A percentile compares a stretch with the other conserved stretches of the same genome.
phyloP scores from a whole-genome alignment of 2,329 filamentous ascomycete genomes.

The Stachybotrys chlorohalonatus region DNA sequence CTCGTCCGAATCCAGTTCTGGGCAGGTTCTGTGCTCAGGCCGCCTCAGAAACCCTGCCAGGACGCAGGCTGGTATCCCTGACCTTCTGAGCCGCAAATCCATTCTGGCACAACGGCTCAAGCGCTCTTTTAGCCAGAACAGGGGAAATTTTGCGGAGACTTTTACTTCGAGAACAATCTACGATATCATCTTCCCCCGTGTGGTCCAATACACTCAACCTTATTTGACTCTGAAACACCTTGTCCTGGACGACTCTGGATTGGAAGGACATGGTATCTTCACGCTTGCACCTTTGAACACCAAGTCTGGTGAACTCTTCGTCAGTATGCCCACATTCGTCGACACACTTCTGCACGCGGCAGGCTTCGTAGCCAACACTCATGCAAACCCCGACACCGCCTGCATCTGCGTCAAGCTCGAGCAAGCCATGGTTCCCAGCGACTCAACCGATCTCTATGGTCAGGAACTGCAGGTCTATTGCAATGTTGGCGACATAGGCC shows the following conservation, averaged over 20 bases:
- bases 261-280: constrained; percentile 1
- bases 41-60: not conserved
- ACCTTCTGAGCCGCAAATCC: not conserved
- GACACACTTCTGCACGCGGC: constrained; percentile 21
- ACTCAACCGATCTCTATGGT: constrained; percentile 8
- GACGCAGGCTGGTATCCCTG: not conserved
- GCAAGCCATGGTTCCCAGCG: constrained; percentile 10
- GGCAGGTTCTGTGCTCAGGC: not conserved
- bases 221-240: constrained; percentile 16
- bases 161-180: constrained; percentile 16
- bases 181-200: constrained; percentile 18
- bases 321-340: constrained; percentile 15
- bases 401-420: constrained; percentile 18
- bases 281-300: not conserved
- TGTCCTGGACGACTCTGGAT: constrained; percentile 11
- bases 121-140: not conserved
- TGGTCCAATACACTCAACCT: constrained; percentile 14
- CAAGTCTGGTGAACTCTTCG: constrained; percentile 5
- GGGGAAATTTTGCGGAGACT: constrained; percentile 6
- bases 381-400: constrained; percentile 13
- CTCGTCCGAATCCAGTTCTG: not conserved
- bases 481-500: constrained; percentile 13
- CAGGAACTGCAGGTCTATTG: constrained; percentile 12
- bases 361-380: constrained; percentile 19
- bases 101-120: not conserved